Evolutionary conservation across 768 basidiomycete species (phyloP).

Genomic region (Mycena indigotica): DNA sequence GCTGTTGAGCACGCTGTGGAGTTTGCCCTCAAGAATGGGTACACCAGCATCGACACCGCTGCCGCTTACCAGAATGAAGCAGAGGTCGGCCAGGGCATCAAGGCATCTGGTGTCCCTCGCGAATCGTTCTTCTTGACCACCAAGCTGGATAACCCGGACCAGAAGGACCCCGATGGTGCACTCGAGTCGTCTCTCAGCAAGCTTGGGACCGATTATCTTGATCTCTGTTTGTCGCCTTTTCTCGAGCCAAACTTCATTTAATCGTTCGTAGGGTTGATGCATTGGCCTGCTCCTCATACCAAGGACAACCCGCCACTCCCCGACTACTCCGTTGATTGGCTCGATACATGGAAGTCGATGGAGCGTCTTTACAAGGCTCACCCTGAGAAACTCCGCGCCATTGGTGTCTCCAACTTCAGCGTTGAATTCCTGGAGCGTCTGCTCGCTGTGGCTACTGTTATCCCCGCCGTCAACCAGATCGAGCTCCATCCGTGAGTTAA

Average conservation of each 20-base stretch:
- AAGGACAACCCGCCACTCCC: constrained; percentile 35
- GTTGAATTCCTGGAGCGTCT: constrained; percentile 64
- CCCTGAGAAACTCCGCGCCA: constrained; percentile 75
- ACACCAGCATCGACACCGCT: constrained; percentile 74
- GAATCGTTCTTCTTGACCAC: constrained; percentile 80
- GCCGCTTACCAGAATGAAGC: constrained; percentile 72
- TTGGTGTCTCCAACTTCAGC: constrained; percentile 80
- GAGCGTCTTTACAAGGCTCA: constrained; percentile 65
- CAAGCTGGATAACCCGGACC: constrained; percentile 67
- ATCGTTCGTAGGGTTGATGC: constrained; percentile 60
- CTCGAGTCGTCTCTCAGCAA: constrained; percentile 67
- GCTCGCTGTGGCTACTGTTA: constrained; percentile 53
- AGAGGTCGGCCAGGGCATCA: constrained; percentile 83
- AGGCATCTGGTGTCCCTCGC: constrained; percentile 70
- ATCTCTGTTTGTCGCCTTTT: constrained; percentile 59
- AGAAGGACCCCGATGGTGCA: constrained; percentile 58
- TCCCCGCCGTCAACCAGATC: constrained; percentile 82
- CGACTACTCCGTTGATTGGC: constrained; percentile 47
- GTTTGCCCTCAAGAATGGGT: constrained; percentile 72
- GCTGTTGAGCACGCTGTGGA: constrained; percentile 75
- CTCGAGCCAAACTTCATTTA: not conserved
- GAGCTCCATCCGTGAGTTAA: constrained; percentile 67
- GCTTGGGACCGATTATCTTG: constrained; percentile 76
- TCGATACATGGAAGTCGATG: constrained; percentile 81
- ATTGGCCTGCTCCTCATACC: constrained; percentile 82